Base-by-base conservation (phyloP, 2,329 filamentous ascomycete species). In the Sporothrix phasma region DNA sequence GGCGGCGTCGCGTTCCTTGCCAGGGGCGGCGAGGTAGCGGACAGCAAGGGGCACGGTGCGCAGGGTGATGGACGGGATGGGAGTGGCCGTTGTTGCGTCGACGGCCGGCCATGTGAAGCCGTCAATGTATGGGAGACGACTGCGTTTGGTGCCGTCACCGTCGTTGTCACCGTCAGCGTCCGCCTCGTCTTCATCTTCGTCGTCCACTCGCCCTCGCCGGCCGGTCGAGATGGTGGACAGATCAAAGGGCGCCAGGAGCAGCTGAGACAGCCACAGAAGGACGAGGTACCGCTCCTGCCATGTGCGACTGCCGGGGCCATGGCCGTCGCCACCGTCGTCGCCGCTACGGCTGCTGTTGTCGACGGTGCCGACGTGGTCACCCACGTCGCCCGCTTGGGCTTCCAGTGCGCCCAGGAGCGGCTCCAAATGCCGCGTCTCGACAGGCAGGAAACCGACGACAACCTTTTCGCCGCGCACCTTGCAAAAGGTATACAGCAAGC, bases 381-480 rank as follows among this genome's bases (percentile, higher is more conserved):
- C 3, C n/a, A 34, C 4, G 13, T 22, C 26, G 15, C 10, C 34
- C 8, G 46, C 34, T 49, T 56, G 76, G 22, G 82, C 79, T 71
- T 95, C 90, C 47, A 96, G 84, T 17, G 88, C 87, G 1, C 82
- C 80, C 8, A 97, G 80, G 66, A 99, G 81, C 0, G 88, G 81
- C 73, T 96, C 92, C 15, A 99, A 82, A 71, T 92, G 88, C 71
- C 84, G 88, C 1, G 92, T 88, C 74, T 97, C 94, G 68, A 94
- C 96, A 72, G 89, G 93, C 68, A 99, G 79, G 72, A 97, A 97
- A 47, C 90, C 85, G 61, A 92, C 86, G 69, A 99, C 88, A 61
- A 99, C 88, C 75, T 97, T 97, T 73, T 94, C 87, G 26, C 94
- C 93, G 62, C 94, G 85, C 60, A 97, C 88, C 76, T 99, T 99